Evolutionary conservation across 345 rosid species (phyloP), one percentile per base, ranked within the genome.

Genomic region (Rubroshorea leprosula): DNA sequence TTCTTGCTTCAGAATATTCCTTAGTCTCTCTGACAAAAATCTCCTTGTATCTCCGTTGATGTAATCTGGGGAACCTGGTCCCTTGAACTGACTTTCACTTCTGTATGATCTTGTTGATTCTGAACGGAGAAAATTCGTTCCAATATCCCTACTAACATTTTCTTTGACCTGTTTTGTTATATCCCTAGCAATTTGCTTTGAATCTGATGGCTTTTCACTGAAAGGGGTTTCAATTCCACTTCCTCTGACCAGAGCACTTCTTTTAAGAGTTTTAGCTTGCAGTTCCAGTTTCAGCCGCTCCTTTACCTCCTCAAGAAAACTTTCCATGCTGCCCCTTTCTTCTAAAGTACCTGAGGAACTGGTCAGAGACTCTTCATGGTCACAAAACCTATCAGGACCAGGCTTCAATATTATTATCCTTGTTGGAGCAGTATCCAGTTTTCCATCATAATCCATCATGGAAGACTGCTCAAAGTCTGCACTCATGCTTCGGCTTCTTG

Each of bases 251-350:
- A 57, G 70, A 16, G 81, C 59, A 51, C 81, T 77, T 63, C 62
- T 80, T 62, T 77, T 77, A 21, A 74, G 67, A 65, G 83, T 57
- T 75, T 67, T 81, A 43, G 87, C 98, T 71, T 84, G 95, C 62
- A 83, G 57, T 66, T 92, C 93, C 63, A 76, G 55, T 73, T 75
- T 86, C 48, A 89, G 71, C 52, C 87, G 77, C 68, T 86, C 95
- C 61, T 83, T 88, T 59, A 86, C 97, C 75, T 93, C 97, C 67
- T 85, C 83, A 29, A 93, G 91, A 72, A 93, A 86, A 71, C 84
- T 93, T 71, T 86, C 91, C 21, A 89, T 84, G 57, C 91, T 76
- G 23, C 79, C 78, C 74, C 74, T 81, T 38, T 82, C 90, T 60
- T 81, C 77, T 0, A 74, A 71, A 23, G 79, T 79, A 19, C 82